Conservation (phyloP, 345 rosid genomes). For the Boechera stricta region DNA sequence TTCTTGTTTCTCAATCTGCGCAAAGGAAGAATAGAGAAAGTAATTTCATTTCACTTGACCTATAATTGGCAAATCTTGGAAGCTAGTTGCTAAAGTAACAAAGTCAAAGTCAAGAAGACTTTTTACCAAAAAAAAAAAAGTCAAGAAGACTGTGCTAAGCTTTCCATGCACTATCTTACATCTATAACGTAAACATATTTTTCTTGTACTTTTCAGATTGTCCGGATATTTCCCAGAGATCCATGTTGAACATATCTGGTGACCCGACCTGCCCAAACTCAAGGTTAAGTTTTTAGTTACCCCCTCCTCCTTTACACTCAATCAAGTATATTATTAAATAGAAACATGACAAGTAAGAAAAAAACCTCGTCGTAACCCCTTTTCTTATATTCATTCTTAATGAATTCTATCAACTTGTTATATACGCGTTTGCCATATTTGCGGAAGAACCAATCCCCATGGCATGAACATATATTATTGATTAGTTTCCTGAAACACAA, state of each 20-base stretch:
- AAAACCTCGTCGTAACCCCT: neutral
- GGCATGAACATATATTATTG: neutral
- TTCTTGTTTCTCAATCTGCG: slow-evolving; percentile 22
- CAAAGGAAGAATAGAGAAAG: too few relatives aligned
- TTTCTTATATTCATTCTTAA: neutral
- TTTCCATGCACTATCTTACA: neutral
- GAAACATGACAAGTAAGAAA: too few relatives aligned
- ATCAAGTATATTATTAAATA: too few relatives aligned
- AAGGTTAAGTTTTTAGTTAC: too few relatives aligned
- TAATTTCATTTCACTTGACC: too few relatives aligned
- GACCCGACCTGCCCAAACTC: too few relatives aligned
- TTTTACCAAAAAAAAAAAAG: too few relatives aligned
- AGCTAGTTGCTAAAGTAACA: neutral
- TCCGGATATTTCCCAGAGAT: neutral
- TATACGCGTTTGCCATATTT: neutral
- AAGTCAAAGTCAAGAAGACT: neutral
- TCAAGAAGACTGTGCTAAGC: neutral
- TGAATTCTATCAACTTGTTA: neutral
- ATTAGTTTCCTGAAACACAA: too few relatives aligned
- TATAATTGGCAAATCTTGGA: too few relatives aligned
- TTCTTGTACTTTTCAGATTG: neutral
- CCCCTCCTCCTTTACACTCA: too few relatives aligned
- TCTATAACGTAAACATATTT: neutral
- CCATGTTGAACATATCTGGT: neutral
- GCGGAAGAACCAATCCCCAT: neutral